phyloP scores from a whole-genome alignment of 2,329 filamentous ascomycete species.

The Microdochium paspali region DNA sequence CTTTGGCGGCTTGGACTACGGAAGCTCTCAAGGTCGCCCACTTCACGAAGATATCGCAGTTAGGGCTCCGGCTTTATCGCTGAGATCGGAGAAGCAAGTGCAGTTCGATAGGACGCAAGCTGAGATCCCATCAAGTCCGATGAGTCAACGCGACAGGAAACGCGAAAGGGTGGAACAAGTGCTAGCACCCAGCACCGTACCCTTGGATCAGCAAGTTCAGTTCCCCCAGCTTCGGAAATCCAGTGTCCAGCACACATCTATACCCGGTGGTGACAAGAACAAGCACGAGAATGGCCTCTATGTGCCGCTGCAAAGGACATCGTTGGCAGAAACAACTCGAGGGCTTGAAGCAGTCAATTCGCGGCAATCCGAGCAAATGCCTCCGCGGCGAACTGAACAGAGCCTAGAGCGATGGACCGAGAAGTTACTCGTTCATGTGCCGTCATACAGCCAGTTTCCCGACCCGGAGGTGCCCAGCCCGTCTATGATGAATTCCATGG shows the following conservation, averaged over 20 bases:
- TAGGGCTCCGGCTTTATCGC: not conserved
- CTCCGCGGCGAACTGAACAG: not conserved
- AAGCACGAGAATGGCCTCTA: too few species aligned
- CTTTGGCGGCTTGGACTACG: not conserved
- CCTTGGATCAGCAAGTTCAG: not conserved
- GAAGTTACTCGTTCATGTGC: not conserved
- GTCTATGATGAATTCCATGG: conserved; percentile 11
- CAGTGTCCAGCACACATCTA: too few species aligned
- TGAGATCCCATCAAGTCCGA: not conserved
- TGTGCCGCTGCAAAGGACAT: not conserved
- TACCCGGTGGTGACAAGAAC: too few species aligned
- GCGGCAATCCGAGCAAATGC: not conserved
- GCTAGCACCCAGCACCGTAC: not conserved
- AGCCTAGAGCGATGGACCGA: not conserved
- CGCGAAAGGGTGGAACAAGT: not conserved
- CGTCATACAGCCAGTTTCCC: not conserved
- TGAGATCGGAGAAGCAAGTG: not conserved
- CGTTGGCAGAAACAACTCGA: not conserved
- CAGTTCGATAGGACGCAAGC: not conserved
- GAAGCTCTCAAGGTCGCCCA: not conserved
- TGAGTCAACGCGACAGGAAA: not conserved
- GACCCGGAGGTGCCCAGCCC: conserved; percentile 6
- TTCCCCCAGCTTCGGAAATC: too few species aligned
- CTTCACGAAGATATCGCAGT: not conserved
- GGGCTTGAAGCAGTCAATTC: too few species aligned